A percentile compares a stretch with the other conserved stretches of the same genome.
These are phyloP conservation scores for Aspergillus sergii DNA, from an alignment of 2,329 filamentous ascomycete species.

Conservation along the genomic window DNA sequence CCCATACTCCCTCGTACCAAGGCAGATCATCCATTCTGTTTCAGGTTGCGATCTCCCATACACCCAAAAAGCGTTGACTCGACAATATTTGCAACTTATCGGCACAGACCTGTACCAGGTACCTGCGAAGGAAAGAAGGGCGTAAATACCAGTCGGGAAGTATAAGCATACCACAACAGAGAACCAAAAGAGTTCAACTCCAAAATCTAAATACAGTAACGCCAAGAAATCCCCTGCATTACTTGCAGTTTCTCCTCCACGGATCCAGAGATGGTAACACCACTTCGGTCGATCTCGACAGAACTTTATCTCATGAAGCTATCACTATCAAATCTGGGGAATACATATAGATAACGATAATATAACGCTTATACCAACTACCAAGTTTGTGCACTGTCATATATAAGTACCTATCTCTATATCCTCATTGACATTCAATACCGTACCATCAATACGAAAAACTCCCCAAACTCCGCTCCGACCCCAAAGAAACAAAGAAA, in stretches of 20 bases:
- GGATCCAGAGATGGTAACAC: background rate
- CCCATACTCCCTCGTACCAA: background rate
- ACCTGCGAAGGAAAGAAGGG: background rate
- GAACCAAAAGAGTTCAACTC: background rate
- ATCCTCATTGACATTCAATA: background rate
- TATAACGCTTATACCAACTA: background rate
- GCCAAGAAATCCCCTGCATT: constrained; percentile 6
- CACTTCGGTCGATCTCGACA: background rate
- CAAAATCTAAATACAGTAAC: background rate
- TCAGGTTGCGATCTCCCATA: background rate
- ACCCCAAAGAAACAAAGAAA: background rate
- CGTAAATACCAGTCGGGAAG: background rate
- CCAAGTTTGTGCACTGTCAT: background rate
- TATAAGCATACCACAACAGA: background rate
- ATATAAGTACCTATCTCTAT: background rate
- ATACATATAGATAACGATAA: background rate
- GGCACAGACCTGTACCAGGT: background rate
- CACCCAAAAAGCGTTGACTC: background rate
- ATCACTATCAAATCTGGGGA: background rate
- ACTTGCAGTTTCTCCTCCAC: constrained; percentile 3
- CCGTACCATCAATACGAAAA: background rate
- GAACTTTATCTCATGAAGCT: background rate
- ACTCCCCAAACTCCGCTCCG: background rate
- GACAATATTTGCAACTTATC: background rate
- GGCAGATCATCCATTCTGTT: background rate